Base-by-base conservation (phyloP, 2,329 filamentous ascomycete species). In the Fusarium succisae region DNA sequence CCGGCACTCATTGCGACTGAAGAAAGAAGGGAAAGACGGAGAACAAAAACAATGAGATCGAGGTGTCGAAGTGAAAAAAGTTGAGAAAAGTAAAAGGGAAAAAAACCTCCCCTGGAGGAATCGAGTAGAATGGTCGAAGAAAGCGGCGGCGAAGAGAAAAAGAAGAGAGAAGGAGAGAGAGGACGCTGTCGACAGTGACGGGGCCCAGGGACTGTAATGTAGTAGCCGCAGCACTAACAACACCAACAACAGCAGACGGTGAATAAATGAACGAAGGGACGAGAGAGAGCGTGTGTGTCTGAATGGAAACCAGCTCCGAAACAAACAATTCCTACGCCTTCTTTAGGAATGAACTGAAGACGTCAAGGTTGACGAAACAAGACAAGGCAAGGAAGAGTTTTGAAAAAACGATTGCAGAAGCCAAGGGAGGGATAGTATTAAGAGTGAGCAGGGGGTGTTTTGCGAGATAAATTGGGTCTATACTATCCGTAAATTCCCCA, bases 1-100 rank as follows among this genome's bases (percentile, higher is more conserved):
- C 76, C 77, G 71, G 75, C 69, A 77, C 70, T 74, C 77, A 78
- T 78, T 37, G 59, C 66, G 66, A 54, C 56, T 41, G 45, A 55
- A 38, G 48, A 41, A 47, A 48, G 43, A 54, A 63, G 47, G 44
- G 35, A 41, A 58, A 43, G 59, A 44, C 44, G n/a, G 51, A 28
- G 51, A 54, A 44, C 28, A 56, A 39, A 50, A 41, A 56, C 50
- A 56, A 62, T 22, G 70, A 68, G 58, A 63, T 58, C 41, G 58
- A 68, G 39, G 61, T 47, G 66, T 59, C 44, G 26, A 65, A 56
- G n/a, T 61, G 41, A 60, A 73, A 63, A 73, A 38, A 10, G 4
- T 22, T 48, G n/a, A 58, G 22, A 48, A 58, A 15, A 13, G n/a
- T 30, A 4, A 28, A 28, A 48, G 20, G 28, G 22, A 30, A 7